Percentiles rank a stretch among this genome's conserved stretches.
Evolutionary conservation across 1,284 basidiomycete species (phyloP).

Genomic region (Apiotrichum sp.): DNA sequence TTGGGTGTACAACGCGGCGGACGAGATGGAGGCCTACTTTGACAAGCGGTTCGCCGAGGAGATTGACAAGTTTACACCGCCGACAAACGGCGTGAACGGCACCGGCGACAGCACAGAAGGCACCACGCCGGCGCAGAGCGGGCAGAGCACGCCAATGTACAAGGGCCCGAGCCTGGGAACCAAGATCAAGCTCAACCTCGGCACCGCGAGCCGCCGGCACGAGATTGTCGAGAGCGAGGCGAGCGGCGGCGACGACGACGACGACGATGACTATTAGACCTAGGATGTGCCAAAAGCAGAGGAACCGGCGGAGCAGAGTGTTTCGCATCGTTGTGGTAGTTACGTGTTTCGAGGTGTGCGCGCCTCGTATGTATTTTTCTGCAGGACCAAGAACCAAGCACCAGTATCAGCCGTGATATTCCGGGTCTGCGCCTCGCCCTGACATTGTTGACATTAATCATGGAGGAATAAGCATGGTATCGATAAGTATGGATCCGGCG

Average conservation of each 20-base stretch:
- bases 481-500: too few relatives aligned
- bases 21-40: slow-evolving; percentile 83
- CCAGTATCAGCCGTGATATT: too few relatives aligned
- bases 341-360: neutral
- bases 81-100: slow-evolving; percentile 2
- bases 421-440: too few relatives aligned
- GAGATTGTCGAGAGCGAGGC: slow-evolving; percentile 20
- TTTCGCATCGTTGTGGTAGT: neutral
- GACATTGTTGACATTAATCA: too few relatives aligned
- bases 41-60: slow-evolving; percentile 51
- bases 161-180: slow-evolving; percentile 24
- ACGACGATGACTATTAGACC: slow-evolving; percentile 15
- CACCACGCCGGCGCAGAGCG: slow-evolving; percentile 27
- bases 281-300: too few relatives aligned
- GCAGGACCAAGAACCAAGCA: neutral
- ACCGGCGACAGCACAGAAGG: slow-evolving; percentile 10
- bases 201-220: slow-evolving; percentile 15
- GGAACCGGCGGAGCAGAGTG: too few relatives aligned
- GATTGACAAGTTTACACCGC: slow-evolving; percentile 13
- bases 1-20: slow-evolving; percentile 88
- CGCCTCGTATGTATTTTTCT: neutral
- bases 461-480: too few relatives aligned
- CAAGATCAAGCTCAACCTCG: slow-evolving; percentile 40
- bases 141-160: slow-evolving; percentile 43
- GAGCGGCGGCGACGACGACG: slow-evolving; percentile 22